Conservation (phyloP, 1,139 yeast genomes). For the Blastobotrys niveus region DNA sequence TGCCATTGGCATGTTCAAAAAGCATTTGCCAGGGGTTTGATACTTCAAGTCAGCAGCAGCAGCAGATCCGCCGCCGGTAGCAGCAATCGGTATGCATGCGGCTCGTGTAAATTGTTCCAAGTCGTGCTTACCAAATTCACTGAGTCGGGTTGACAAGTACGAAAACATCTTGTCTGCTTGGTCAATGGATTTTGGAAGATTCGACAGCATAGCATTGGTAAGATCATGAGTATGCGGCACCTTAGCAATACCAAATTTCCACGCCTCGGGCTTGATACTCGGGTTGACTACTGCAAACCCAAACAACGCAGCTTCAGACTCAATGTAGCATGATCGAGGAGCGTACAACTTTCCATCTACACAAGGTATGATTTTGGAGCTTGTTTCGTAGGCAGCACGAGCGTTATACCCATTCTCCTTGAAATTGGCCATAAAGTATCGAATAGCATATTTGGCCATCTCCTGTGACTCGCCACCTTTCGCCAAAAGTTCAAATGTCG, state of each 20-base stretch:
- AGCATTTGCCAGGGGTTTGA: constrained; percentile 27
- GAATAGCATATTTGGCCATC: constrained; percentile 26
- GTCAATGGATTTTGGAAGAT: constrained; percentile 26
- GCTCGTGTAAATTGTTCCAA: constrained; percentile 14
- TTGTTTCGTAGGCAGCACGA: constrained; percentile 14
- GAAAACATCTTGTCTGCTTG: constrained; percentile 29
- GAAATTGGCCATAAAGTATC: constrained; percentile 29
- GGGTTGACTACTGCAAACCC: constrained; percentile 32
- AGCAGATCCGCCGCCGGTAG: too few relatives aligned
- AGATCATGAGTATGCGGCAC: constrained; percentile 29
- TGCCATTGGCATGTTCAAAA: constrained; percentile 19
- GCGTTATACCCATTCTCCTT: constrained; percentile 26
- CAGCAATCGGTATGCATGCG: not conserved
- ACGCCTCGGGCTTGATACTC: constrained; percentile 26
- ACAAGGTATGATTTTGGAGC: constrained; percentile 27
- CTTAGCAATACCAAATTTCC: constrained; percentile 32
- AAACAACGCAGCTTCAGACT: constrained; percentile 26
- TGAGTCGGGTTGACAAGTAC: constrained; percentile 27
- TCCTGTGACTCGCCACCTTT: constrained; percentile 14
- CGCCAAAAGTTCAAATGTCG: constrained; percentile 25
- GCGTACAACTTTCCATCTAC: constrained; percentile 15
- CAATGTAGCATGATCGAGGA: constrained; percentile 30
- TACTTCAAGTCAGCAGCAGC: constrained; percentile 11
- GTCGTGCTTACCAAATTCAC: constrained; percentile 7
- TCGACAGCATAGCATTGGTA: constrained; percentile 20